phyloP scores from a whole-genome alignment of 108 stramenopile genomes.

The Nitzschia sp. region DNA sequence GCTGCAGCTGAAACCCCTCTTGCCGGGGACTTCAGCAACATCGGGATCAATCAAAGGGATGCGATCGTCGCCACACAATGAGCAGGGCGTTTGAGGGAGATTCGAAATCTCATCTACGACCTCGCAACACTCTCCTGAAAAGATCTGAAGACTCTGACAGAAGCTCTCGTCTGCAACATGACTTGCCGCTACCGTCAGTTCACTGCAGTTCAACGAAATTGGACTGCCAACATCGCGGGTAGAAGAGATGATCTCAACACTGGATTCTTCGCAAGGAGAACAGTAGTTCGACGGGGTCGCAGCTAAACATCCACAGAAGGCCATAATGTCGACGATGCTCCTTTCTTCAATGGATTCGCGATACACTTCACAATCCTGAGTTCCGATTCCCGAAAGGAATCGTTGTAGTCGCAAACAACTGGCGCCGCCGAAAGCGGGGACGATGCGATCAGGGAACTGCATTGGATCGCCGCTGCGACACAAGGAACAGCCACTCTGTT shows the following conservation, averaged over 20 bases:
- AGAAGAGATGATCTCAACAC: neutral
- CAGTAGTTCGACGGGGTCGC: neutral
- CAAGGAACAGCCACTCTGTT: slow-evolving; percentile 1
- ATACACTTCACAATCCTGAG: neutral
- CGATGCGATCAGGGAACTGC: slow-evolving; percentile 3
- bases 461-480: slow-evolving; percentile 3
- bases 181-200: neutral
- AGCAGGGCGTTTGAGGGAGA: neutral
- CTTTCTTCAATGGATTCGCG: neutral
- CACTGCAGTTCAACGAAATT: neutral
- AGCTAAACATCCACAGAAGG: slow-evolving; percentile 4
- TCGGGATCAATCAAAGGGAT: neutral
- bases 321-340: neutral
- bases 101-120: neutral
- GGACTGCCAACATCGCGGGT: neutral
- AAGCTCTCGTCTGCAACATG: neutral
- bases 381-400: neutral
- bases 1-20: neutral
- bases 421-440: neutral
- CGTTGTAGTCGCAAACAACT: slow-evolving; percentile 2
- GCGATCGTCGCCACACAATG: neutral
- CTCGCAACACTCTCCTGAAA: neutral
- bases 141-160: neutral
- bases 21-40: neutral
- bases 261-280: neutral